Evolutionary conservation across 768 basidiomycete genomes (phyloP).

Genomic region (Butyriboletus loyo): DNA sequence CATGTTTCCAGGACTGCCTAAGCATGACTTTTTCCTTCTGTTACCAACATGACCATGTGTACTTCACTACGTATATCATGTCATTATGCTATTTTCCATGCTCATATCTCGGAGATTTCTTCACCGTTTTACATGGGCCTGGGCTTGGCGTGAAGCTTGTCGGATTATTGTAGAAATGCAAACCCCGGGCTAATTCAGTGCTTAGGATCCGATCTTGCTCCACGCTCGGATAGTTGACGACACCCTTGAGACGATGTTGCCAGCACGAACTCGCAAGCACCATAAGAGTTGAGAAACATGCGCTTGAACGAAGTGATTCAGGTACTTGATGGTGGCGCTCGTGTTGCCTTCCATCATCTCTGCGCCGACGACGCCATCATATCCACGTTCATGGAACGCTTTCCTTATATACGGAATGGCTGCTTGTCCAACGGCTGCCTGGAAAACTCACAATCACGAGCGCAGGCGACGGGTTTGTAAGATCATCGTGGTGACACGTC

Average conservation of each 20-base stretch:
- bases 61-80: constrained; percentile 20
- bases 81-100: constrained; percentile 20
- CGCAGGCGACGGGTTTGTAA: too few species aligned
- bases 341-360: background rate
- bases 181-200: background rate
- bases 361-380: background rate
- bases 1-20: constrained; percentile 18
- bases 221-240: background rate
- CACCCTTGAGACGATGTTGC: background rate
- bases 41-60: constrained; percentile 14
- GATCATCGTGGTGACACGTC: too few species aligned
- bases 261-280: background rate
- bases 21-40: background rate
- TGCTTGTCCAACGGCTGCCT: too few species aligned
- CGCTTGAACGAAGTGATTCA: too few species aligned
- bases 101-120: background rate
- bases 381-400: background rate
- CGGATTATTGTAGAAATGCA: background rate
- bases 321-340: background rate
- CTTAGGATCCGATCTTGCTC: background rate
- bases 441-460: too few species aligned
- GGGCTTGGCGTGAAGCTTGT: background rate
- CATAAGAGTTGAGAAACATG: background rate
- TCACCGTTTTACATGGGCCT: background rate
- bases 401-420: background rate